Evolutionary conservation across 352 stramenopile species (phyloP).

Genomic region (Lagenidium sp.): DNA sequence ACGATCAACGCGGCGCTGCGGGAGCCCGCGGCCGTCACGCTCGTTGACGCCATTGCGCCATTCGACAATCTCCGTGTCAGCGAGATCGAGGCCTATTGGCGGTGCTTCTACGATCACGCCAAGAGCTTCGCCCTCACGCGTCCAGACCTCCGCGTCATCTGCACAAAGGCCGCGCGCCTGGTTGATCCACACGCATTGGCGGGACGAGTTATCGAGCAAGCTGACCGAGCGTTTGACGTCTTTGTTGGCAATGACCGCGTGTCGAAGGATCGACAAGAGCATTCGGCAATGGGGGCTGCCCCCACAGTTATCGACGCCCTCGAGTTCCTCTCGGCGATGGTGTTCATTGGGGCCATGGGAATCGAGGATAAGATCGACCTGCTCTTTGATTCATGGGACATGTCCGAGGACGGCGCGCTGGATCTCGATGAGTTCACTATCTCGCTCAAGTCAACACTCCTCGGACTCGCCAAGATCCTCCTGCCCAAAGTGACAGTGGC

Average conservation of each 20-base stretch:
- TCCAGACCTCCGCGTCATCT: constrained; percentile 50
- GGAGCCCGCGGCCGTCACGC: constrained; percentile 25
- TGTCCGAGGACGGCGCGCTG: constrained; percentile 72
- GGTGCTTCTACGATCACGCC: constrained; percentile 74
- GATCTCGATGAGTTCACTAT: constrained; percentile 84
- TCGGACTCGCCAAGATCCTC: constrained; percentile 62
- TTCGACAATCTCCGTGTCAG: constrained; percentile 65
- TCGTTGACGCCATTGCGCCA: constrained; percentile 50
- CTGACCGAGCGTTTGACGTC: constrained; percentile 48
- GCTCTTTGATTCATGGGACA: constrained; percentile 83
- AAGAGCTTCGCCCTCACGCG: constrained; percentile 59
- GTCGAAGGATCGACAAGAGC: too few relatives aligned
- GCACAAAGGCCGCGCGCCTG: constrained; percentile 30
- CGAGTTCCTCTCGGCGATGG: constrained; percentile 70
- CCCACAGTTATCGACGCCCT: constrained; percentile 70
- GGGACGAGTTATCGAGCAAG: constrained; percentile 24
- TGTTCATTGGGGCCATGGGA: constrained; percentile 43
- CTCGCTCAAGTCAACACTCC: constrained; percentile 77
- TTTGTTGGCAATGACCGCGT: constrained; percentile 18
- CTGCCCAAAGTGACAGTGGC: constrained; percentile 12
- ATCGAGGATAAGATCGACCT: constrained; percentile 78
- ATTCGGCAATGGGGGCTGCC: too few relatives aligned
- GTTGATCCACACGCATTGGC: constrained; percentile 34
- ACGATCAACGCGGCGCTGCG: constrained; percentile 35
- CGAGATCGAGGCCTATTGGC: constrained; percentile 78